Conservation (phyloP, 1,284 basidiomycete genomes). For the Volvariella surrecta region DNA sequence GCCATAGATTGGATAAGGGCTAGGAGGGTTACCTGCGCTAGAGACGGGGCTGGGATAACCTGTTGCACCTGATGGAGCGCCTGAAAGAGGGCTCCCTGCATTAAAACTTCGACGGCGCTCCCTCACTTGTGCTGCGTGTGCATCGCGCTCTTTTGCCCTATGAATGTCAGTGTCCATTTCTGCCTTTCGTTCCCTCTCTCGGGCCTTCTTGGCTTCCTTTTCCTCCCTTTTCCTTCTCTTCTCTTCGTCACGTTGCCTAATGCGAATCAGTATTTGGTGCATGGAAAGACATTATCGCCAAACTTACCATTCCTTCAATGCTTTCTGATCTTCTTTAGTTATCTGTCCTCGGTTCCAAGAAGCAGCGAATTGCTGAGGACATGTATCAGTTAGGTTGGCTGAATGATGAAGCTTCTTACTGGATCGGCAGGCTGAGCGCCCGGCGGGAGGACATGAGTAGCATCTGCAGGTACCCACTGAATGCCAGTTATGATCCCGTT, state of each 20-base stretch:
- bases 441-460: slow-evolving; percentile 46
- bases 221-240: slow-evolving; percentile 48
- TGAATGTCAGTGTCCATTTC: slow-evolving; percentile 42
- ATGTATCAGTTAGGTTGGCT: slow-evolving; percentile 7
- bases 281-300: background rate
- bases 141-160: slow-evolving; percentile 44
- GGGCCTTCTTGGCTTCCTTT: slow-evolving; percentile 41
- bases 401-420: slow-evolving; percentile 25
- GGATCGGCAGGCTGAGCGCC: slow-evolving; percentile 51
- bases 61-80: slow-evolving; percentile 10
- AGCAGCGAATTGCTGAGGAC: slow-evolving; percentile 44
- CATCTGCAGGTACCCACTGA: slow-evolving; percentile 68
- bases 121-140: slow-evolving; percentile 21
- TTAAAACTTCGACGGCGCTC: slow-evolving; percentile 38
- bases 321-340: slow-evolving; percentile 31
- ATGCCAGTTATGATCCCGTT: slow-evolving; percentile 60
- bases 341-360: slow-evolving; percentile 41
- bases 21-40: slow-evolving; percentile 12
- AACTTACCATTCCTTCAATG: slow-evolving; percentile 41
- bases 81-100: slow-evolving; percentile 19
- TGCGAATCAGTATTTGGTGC: slow-evolving; percentile 4
- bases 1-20: slow-evolving; percentile 14
- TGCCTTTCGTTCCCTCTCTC: slow-evolving; percentile 31
- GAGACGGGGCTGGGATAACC: slow-evolving; percentile 16
- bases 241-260: slow-evolving; percentile 52